These are phyloP conservation scores for Tirmania nivea DNA, from an alignment of 495 filamentous ascomycete genomes.

Conservation along the genomic window DNA sequence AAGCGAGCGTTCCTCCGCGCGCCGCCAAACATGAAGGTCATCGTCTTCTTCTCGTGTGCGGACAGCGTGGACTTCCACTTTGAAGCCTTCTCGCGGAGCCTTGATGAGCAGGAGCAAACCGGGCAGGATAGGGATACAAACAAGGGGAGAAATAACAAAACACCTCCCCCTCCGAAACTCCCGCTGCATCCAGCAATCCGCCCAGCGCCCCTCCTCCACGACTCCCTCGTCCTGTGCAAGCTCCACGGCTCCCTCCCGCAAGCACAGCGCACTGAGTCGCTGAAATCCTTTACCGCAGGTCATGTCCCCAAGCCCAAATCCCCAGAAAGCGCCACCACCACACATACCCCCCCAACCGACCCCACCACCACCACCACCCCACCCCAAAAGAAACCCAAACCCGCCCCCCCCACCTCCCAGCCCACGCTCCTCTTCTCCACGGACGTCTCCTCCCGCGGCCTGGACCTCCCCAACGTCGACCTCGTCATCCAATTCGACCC, in stretches of 20 bases:
- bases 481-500: slow-evolving; percentile 89
- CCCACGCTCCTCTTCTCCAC: slow-evolving; percentile 74
- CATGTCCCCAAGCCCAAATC: not conserved
- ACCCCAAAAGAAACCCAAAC: slow-evolving; percentile 26
- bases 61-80: slow-evolving; percentile 95
- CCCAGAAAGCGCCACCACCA: slow-evolving; percentile 10
- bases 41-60: slow-evolving; percentile 89
- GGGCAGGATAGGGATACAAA: not conserved
- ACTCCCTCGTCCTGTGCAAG: slow-evolving; percentile 45
- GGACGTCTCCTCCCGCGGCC: slow-evolving; percentile 80
- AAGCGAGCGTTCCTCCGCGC: slow-evolving; percentile 68
- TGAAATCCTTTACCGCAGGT: slow-evolving; percentile 48
- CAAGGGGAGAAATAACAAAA: not conserved
- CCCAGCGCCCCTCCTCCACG: slow-evolving; percentile 21
- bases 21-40: slow-evolving; percentile 79
- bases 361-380: slow-evolving; percentile 51
- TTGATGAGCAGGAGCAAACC: not conserved
- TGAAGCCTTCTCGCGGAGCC: slow-evolving; percentile 43
- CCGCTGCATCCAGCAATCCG: not conserved
- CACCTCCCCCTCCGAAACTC: not conserved
- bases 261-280: slow-evolving; percentile 60
- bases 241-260: slow-evolving; percentile 90
- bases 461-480: slow-evolving; percentile 86
- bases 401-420: slow-evolving; percentile 19
- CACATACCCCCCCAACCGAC: slow-evolving; percentile 61